A percentile compares a stretch with the other conserved stretches of the same genome.
These are phyloP conservation scores for Arthrobotrys conoides DNA, from an alignment of 2,329 filamentous ascomycete species.

Conservation along the genomic window DNA sequence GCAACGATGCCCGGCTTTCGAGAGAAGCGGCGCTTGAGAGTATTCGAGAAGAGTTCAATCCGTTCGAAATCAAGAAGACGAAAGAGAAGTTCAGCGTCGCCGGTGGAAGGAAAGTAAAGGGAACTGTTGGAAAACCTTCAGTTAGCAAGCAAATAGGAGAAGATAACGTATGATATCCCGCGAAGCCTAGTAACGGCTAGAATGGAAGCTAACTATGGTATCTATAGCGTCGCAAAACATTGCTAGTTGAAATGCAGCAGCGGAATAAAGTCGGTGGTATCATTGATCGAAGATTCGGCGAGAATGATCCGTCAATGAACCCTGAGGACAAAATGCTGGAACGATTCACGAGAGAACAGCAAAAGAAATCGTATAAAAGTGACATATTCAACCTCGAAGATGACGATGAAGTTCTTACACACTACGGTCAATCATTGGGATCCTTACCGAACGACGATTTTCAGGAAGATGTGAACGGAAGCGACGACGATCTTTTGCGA, in stretches of 20 bases:
- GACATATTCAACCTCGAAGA: slow-evolving; percentile 94
- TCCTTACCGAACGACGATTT: slow-evolving; percentile 79
- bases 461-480: slow-evolving; percentile 78
- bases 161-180: slow-evolving; percentile 75
- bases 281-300: slow-evolving; percentile 92
- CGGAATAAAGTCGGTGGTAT: slow-evolving; percentile 94
- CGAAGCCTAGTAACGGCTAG: neutral
- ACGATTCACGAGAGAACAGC: slow-evolving; percentile 89
- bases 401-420: slow-evolving; percentile 82
- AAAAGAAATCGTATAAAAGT: slow-evolving; percentile 70
- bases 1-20: slow-evolving; percentile 80
- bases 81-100: slow-evolving; percentile 63
- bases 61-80: slow-evolving; percentile 85
- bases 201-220: slow-evolving; percentile 22
- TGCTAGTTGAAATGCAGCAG: slow-evolving; percentile 89
- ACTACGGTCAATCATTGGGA: slow-evolving; percentile 82
- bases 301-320: slow-evolving; percentile 93
- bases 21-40: slow-evolving; percentile 82
- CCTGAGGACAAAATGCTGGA: slow-evolving; percentile 93
- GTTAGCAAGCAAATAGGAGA: slow-evolving; percentile 88
- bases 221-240: slow-evolving; percentile 79
- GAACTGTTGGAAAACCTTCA: slow-evolving; percentile 75
- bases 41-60: slow-evolving; percentile 97
- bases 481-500: slow-evolving; percentile 73
- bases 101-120: slow-evolving; percentile 72